Percentiles rank a stretch among this genome's conserved stretches.
Conservation (phyloP, 2,329 filamentous ascomycete species). For the Fusarium secorum region DNA sequence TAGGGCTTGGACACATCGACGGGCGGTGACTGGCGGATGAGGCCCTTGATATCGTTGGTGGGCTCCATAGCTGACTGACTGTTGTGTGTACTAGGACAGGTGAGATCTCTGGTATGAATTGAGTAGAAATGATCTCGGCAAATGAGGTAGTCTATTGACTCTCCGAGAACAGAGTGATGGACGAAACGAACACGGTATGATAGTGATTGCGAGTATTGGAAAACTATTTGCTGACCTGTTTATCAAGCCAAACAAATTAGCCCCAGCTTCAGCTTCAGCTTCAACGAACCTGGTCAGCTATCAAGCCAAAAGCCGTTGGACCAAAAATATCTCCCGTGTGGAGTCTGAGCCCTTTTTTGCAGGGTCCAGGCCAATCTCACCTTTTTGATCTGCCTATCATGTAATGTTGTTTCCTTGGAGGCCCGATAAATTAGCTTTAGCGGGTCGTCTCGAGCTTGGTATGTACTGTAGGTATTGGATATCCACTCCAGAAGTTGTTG, state of each 20-base stretch:
- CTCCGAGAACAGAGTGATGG: neutral
- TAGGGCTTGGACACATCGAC: slow-evolving; percentile 56
- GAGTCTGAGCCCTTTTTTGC: slow-evolving; percentile 6
- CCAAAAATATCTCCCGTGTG: slow-evolving; percentile 23
- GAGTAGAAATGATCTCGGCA: neutral
- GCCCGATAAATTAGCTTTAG: slow-evolving; percentile 27
- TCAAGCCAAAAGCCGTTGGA: neutral
- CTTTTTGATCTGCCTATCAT: neutral
- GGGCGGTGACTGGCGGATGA: slow-evolving; percentile 51
- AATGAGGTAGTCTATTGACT: neutral
- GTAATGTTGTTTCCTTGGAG: neutral
- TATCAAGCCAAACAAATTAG: slow-evolving; percentile 14
- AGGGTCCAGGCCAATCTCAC: slow-evolving; percentile 14
- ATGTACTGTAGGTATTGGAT: neutral
- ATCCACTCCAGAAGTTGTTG: slow-evolving; percentile 13
- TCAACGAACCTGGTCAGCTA: neutral
- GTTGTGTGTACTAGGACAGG: neutral
- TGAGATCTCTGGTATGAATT: neutral
- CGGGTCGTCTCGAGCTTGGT: slow-evolving; percentile 1
- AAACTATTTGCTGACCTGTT: slow-evolving; percentile 7
- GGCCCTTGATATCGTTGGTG: slow-evolving; percentile 33
- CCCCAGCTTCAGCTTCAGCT: slow-evolving; percentile 8
- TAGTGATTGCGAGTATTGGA: neutral
- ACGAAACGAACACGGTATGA: neutral
- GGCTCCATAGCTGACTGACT: neutral